These are phyloP conservation scores for Drosera capensis DNA, from an alignment of 148 eudicot genomes.

Conservation along the genomic window DNA sequence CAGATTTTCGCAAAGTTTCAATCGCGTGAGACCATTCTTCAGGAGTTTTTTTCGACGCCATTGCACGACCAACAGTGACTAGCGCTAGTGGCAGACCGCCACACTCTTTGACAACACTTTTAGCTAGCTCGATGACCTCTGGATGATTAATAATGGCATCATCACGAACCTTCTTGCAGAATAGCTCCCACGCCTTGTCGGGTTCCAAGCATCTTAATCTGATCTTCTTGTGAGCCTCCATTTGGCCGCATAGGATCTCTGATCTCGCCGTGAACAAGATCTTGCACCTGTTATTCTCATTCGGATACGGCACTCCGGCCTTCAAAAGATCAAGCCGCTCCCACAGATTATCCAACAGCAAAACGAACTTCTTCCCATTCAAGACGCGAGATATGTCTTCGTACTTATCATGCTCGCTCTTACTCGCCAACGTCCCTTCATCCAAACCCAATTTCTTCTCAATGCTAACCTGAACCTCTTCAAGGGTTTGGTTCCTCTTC, in stretches of 20 bases:
- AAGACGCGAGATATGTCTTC: conserved; percentile 17
- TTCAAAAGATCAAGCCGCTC: conserved; percentile 21
- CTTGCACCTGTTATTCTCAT: conserved; percentile 20
- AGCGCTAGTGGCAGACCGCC: conserved; percentile 39
- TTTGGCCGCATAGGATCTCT: conserved; percentile 22
- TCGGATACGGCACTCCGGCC: conserved; percentile 30
- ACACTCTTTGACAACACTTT: conserved; percentile 19
- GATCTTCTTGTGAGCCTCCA: conserved; percentile 34
- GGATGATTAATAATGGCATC: conserved; percentile 2
- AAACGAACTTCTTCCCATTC: conserved; percentile 25
- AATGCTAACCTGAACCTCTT: conserved; percentile 22
- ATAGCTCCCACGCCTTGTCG: conserved; percentile 26
- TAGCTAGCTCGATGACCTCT: conserved; percentile 11
- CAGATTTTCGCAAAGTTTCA: conserved; percentile 18
- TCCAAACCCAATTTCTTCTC: conserved; percentile 3
- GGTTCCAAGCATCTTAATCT: conserved; percentile 23
- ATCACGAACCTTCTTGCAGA: conserved; percentile 17
- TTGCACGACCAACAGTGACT: conserved; percentile 31
- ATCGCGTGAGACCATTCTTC: conserved; percentile 28
- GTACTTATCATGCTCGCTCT: conserved; percentile 15
- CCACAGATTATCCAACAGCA: conserved; percentile 40
- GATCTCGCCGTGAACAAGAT: conserved; percentile 29
- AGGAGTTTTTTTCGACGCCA: conserved; percentile 24
- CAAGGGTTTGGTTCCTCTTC: conserved; percentile 18
- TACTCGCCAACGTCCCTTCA: conserved; percentile 11